Evolutionary conservation across 2,329 filamentous ascomycete species (phyloP).

Genomic region (Clarireedia monteithiana): DNA sequence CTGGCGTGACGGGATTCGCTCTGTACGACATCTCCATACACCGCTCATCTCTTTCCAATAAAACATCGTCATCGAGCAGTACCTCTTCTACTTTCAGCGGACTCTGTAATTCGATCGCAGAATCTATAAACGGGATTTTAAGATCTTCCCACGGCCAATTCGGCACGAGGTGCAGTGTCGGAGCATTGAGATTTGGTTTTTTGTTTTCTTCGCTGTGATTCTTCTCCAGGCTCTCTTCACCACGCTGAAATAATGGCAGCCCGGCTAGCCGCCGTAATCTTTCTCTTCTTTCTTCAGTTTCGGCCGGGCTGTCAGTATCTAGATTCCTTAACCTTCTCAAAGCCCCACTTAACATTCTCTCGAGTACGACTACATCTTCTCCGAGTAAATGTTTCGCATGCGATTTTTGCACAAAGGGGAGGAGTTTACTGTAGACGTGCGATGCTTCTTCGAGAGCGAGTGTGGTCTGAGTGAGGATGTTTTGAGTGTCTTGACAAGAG

Average conservation of each 20-base stretch:
- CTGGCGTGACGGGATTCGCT: neutral
- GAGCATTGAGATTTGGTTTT: neutral
- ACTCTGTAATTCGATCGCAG: neutral
- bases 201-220: neutral
- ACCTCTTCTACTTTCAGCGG: neutral
- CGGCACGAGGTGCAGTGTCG: neutral
- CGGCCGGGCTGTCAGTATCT: neutral
- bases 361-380: neutral
- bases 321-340: neutral
- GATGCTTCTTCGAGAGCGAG: neutral
- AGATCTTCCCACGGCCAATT: neutral
- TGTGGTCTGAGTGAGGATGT: neutral
- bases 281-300: neutral
- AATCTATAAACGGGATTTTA: neutral
- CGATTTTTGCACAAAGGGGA: neutral
- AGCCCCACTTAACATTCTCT: neutral
- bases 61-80: constrained; percentile 1
- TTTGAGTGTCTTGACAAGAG: neutral
- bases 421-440: neutral
- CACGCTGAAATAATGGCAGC: neutral
- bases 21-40: neutral
- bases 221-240: neutral
- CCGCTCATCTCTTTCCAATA: neutral
- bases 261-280: neutral
- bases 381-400: constrained; percentile 1